Conservation (phyloP, 495 filamentous ascomycete species). For the Aspergillus campestris region DNA sequence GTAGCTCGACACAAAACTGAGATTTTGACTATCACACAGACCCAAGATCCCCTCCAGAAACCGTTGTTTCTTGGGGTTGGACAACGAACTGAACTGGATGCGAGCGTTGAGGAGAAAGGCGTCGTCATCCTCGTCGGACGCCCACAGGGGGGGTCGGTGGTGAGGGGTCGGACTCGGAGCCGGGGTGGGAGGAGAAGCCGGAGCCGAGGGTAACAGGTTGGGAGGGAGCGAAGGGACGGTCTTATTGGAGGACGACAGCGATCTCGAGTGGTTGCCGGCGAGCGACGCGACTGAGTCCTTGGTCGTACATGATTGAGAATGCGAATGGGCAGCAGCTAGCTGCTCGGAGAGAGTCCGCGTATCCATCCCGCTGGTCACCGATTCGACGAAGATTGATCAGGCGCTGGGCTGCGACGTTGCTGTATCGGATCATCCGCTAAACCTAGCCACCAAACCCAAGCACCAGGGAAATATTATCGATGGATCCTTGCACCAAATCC, state of each 20-base stretch:
- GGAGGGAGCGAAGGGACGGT: slow-evolving; percentile 44
- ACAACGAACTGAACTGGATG: slow-evolving; percentile 46
- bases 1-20: slow-evolving; percentile 91
- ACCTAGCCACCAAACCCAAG: not conserved
- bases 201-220: slow-evolving; percentile 56
- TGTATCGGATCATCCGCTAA: slow-evolving; percentile 1
- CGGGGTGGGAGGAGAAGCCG: slow-evolving; percentile 60
- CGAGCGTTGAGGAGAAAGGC: slow-evolving; percentile 46
- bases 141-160: slow-evolving; percentile 52
- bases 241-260: slow-evolving; percentile 46
- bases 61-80: slow-evolving; percentile 46
- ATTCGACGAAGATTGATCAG: slow-evolving; percentile 25
- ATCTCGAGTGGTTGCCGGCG: slow-evolving; percentile 35
- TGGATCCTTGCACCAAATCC: slow-evolving; percentile 4
- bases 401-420: slow-evolving; percentile 6
- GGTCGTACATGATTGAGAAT: slow-evolving; percentile 20
- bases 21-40: slow-evolving; percentile 84
- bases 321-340: slow-evolving; percentile 17
- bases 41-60: slow-evolving; percentile 80
- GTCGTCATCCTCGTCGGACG: slow-evolving; percentile 50
- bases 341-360: slow-evolving; percentile 24
- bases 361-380: slow-evolving; percentile 22
- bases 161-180: slow-evolving; percentile 60
- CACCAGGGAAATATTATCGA: slow-evolving; percentile 4
- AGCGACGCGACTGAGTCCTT: slow-evolving; percentile 29